Conservation (phyloP, 768 basidiomycete genomes). For the Rhodotorula diobovata region DNA sequence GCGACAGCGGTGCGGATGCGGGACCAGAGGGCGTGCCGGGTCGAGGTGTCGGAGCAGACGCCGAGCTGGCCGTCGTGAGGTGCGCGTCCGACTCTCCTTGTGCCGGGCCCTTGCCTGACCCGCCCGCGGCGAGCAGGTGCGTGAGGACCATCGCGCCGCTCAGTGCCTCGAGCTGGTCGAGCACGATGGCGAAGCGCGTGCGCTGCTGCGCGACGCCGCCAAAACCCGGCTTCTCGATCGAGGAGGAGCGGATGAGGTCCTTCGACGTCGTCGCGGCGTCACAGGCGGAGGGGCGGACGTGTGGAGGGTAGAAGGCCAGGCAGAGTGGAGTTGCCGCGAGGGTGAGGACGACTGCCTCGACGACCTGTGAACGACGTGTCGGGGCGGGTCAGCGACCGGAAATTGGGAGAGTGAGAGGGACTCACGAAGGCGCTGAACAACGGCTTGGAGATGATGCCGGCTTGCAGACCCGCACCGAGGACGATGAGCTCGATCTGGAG, state of each 20-base stretch:
- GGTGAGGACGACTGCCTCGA: constrained; percentile 56
- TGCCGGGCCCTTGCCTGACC: too few relatives aligned
- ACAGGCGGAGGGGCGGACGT: constrained; percentile 50
- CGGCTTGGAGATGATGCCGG: constrained; percentile 60
- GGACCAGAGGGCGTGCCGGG: not conserved
- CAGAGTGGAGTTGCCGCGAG: constrained; percentile 81
- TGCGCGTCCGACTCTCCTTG: not conserved
- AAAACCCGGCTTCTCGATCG: constrained; percentile 11
- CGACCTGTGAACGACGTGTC: not conserved
- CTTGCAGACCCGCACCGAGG: constrained; percentile 55
- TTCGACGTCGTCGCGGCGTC: not conserved
- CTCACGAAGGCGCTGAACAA: constrained; percentile 89
- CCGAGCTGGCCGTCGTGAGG: not conserved
- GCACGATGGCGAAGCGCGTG: constrained; percentile 70
- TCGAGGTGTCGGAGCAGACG: not conserved
- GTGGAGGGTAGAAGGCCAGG: constrained; percentile 67
- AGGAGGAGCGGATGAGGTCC: not conserved
- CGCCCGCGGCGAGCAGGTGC: constrained; percentile 60
- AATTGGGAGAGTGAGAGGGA: constrained; percentile 2
- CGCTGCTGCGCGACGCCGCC: constrained; percentile 45
- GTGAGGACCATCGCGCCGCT: constrained; percentile 84
- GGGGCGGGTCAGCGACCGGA: not conserved
- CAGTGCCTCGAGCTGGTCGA: constrained; percentile 84
- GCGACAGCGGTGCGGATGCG: constrained; percentile 41
- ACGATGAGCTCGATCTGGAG: constrained; percentile 82